These are phyloP conservation scores for Solanum hybrid DNA, from an alignment of 305 asterid species.

Conservation along the genomic window DNA sequence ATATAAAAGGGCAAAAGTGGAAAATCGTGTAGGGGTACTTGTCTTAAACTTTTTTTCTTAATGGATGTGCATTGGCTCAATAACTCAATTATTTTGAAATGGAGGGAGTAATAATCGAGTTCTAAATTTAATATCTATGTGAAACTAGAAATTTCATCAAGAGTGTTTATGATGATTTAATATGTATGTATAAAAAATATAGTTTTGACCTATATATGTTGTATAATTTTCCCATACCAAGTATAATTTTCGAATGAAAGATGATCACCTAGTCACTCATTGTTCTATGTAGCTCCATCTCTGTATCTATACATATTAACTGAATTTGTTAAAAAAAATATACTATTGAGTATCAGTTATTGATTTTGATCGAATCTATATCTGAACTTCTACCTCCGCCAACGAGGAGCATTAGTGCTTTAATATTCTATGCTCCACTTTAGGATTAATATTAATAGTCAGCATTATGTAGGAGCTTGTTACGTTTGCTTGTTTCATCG, in stretches of 20 bases:
- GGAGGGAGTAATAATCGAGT: not conserved
- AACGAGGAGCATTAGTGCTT: not conserved
- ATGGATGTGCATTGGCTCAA: not conserved
- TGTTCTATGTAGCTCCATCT: not conserved
- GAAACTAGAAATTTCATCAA: not conserved
- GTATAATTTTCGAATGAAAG: not conserved
- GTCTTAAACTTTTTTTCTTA: not conserved
- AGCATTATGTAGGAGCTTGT: not conserved
- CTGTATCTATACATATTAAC: not conserved
- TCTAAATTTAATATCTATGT: not conserved
- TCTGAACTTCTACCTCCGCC: not conserved
- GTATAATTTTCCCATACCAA: no score
- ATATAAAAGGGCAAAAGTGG: not conserved
- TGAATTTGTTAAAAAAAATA: not conserved
- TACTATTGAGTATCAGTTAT: not conserved
- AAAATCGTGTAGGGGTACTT: no score
- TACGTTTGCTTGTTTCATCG: not conserved
- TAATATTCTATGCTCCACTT: not conserved
- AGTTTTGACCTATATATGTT: not conserved
- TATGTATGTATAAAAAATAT: no score
- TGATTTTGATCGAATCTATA: not conserved
- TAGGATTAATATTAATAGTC: not conserved
- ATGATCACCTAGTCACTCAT: not conserved
- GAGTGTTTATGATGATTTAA: not conserved
- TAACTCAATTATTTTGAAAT: no score